These are phyloP conservation scores for Sinapis alba DNA, from an alignment of 441 rosid species.

Conservation along the genomic window DNA sequence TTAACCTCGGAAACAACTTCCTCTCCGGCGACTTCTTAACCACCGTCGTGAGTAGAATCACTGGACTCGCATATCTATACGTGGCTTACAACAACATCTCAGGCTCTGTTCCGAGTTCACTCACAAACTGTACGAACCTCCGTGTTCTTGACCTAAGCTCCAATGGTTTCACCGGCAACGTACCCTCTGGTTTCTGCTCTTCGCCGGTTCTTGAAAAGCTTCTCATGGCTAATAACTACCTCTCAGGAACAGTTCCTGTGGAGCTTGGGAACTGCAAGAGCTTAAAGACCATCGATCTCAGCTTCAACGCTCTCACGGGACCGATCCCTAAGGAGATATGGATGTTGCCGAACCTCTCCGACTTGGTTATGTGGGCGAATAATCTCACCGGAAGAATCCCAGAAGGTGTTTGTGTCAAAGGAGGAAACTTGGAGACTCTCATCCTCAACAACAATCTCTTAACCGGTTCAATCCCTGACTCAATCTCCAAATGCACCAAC, in stretches of 20 bases:
- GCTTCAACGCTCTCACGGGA: constrained; percentile 70
- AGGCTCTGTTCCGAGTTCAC: constrained; percentile 66
- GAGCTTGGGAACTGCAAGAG: constrained; percentile 72
- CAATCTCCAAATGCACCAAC: constrained; percentile 68
- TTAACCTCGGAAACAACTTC: constrained; percentile 66
- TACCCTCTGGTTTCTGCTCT: constrained; percentile 64
- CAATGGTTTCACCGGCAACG: constrained; percentile 58
- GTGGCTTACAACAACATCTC: constrained; percentile 74
- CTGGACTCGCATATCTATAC: constrained; percentile 52
- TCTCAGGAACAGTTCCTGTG: constrained; percentile 59
- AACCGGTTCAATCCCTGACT: constrained; percentile 65
- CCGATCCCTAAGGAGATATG: constrained; percentile 66
- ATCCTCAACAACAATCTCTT: constrained; percentile 83
- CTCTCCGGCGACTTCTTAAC: constrained; percentile 72
- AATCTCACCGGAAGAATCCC: constrained; percentile 77
- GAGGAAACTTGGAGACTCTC: constrained; percentile 78
- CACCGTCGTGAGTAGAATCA: constrained; percentile 59
- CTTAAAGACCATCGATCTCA: constrained; percentile 69
- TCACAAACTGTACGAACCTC: constrained; percentile 58
- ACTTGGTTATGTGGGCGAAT: constrained; percentile 87
- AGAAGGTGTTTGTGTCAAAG: constrained; percentile 66
- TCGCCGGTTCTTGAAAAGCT: constrained; percentile 54
- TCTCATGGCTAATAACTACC: constrained; percentile 62
- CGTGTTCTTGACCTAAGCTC: constrained; percentile 80
- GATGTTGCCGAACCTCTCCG: constrained; percentile 63